Percentiles rank a stretch among this genome's conserved stretches.
Evolutionary conservation across 2,329 filamentous ascomycete genomes (phyloP).

Genomic region (Ascochyta lentis): DNA sequence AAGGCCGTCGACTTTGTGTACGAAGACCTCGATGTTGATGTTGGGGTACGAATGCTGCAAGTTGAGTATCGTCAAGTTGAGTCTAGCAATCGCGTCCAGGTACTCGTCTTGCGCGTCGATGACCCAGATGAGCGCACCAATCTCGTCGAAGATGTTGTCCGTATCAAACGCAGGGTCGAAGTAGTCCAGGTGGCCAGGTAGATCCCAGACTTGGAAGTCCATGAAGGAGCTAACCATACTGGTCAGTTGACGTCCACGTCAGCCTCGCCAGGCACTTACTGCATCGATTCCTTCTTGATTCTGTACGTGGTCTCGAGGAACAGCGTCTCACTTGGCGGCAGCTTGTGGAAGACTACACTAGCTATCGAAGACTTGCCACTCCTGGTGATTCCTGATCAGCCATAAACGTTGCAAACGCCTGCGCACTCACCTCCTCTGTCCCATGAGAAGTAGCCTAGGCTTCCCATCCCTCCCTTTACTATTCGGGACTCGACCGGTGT

Average conservation of each 20-base stretch:
- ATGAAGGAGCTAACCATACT: conserved; percentile 79
- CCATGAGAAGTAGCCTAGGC: conserved; percentile 91
- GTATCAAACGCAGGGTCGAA: conserved; percentile 89
- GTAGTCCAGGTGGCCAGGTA: conserved; percentile 93
- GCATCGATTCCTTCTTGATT: conserved; percentile 93
- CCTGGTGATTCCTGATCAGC: conserved; percentile 58
- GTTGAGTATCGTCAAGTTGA: conserved; percentile 88
- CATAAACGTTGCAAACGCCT: not conserved
- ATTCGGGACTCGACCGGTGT: conserved; percentile 54
- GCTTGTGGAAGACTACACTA: conserved; percentile 98
- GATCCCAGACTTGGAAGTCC: conserved; percentile 99
- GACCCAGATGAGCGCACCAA: conserved; percentile 96
- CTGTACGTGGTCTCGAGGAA: conserved; percentile 94
- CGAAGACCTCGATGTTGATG: conserved; percentile 98
- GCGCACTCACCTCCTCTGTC: conserved; percentile 78
- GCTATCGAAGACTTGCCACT: conserved; percentile 98
- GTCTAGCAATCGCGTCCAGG: conserved; percentile 82
- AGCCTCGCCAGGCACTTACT: conserved; percentile 64
- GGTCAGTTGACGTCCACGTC: conserved; percentile 5
- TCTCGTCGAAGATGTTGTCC: conserved; percentile 91
- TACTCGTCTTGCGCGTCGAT: conserved; percentile 99
- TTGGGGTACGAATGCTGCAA: conserved; percentile 88
- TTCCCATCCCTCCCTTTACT: conserved; percentile 67
- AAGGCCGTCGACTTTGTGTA: conserved; percentile 98
- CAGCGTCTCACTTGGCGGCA: conserved; percentile 92